Evolutionary conservation across 305 asterid species (phyloP).

Genomic region (Fraxinus velutina): DNA sequence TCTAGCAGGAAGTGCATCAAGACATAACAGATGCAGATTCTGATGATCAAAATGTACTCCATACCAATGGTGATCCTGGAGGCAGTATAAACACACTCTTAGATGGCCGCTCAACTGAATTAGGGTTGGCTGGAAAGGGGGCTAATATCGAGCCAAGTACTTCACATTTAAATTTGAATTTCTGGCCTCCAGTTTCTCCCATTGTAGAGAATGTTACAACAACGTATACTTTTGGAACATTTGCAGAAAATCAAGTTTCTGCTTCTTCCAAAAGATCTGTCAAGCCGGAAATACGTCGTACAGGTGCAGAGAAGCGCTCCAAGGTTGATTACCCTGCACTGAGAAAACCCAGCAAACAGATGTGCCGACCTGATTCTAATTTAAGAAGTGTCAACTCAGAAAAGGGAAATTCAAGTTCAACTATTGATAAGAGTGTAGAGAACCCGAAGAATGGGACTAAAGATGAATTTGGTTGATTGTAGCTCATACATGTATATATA

Average conservation of each 20-base stretch:
- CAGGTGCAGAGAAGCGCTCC: slow-evolving; percentile 24
- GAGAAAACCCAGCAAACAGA: slow-evolving; percentile 50
- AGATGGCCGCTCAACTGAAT: slow-evolving; percentile 19
- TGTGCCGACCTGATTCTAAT: slow-evolving; percentile 29
- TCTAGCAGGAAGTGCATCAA: slow-evolving; percentile 47
- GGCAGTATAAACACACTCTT: slow-evolving; percentile 32
- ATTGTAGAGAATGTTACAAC: slow-evolving; percentile 19
- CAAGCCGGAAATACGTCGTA: slow-evolving; percentile 16
- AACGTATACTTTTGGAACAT: neutral
- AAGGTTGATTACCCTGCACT: slow-evolving; percentile 21
- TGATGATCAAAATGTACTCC: slow-evolving; percentile 24
- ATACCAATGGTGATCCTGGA: slow-evolving; percentile 16
- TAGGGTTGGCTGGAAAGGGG: slow-evolving; percentile 25
- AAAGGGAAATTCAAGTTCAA: slow-evolving; percentile 30
- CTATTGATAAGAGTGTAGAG: slow-evolving; percentile 27
- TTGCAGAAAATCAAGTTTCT: slow-evolving; percentile 3
- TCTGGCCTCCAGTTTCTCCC: slow-evolving; percentile 50
- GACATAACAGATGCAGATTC: slow-evolving; percentile 38
- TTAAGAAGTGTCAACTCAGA: slow-evolving; percentile 19
- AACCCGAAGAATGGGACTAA: slow-evolving; percentile 24
- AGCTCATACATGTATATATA: slow-evolving; percentile 2
- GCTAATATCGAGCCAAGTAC: slow-evolving; percentile 20
- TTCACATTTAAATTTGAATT: slow-evolving; percentile 45
- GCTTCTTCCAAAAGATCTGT: slow-evolving; percentile 25
- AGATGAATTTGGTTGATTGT: slow-evolving; percentile 31